A percentile compares a stretch with the other conserved stretches of the same genome.
These are phyloP conservation scores for Sarocladiaceae sp. DNA, from an alignment of 2,329 filamentous ascomycete genomes.

Conservation along the genomic window DNA sequence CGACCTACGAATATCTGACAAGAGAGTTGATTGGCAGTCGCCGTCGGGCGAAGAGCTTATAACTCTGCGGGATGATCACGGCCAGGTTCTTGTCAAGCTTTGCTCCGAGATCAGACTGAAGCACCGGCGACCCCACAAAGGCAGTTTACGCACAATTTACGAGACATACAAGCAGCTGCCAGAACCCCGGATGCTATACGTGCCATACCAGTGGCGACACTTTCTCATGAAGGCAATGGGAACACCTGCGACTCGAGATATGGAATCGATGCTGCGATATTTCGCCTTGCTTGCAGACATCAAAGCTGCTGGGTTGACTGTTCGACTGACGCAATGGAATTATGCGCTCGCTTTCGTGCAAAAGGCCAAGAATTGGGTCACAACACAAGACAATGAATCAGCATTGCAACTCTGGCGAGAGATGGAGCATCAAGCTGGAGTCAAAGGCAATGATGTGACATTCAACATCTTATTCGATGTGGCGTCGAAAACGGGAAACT, in stretches of 20 bases:
- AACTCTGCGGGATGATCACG: conserved; percentile 27
- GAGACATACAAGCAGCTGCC: conserved; percentile 43
- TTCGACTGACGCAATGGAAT: conserved; percentile 72
- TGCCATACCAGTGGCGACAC: conserved; percentile 49
- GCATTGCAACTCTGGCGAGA: conserved; percentile 77
- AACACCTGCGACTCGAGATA: conserved; percentile 48
- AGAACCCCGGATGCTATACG: conserved; percentile 43
- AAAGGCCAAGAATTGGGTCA: conserved; percentile 56
- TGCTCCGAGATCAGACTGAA: conserved; percentile 28
- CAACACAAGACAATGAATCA: conserved; percentile 48
- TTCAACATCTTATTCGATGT: conserved; percentile 92
- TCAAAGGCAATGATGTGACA: conserved; percentile 67
- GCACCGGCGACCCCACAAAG: conserved; percentile 5
- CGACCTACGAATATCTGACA: conserved; percentile 43
- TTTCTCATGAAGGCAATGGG: conserved; percentile 63
- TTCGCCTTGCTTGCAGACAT: conserved; percentile 80
- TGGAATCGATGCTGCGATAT: conserved; percentile 69
- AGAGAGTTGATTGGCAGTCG: conserved; percentile 39
- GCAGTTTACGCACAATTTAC: conserved; percentile 29
- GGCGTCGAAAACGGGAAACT: conserved; percentile 80
- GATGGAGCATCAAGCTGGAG: conserved; percentile 70
- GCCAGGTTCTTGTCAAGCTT: conserved; percentile 31
- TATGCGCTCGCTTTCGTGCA: conserved; percentile 74
- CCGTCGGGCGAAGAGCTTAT: conserved; percentile 36
- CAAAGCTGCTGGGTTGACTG: conserved; percentile 62